Evolutionary conservation across 257 asterid species (phyloP), one percentile per base, ranked within the genome.

Genomic region (Jaltomata sinuosa): DNA sequence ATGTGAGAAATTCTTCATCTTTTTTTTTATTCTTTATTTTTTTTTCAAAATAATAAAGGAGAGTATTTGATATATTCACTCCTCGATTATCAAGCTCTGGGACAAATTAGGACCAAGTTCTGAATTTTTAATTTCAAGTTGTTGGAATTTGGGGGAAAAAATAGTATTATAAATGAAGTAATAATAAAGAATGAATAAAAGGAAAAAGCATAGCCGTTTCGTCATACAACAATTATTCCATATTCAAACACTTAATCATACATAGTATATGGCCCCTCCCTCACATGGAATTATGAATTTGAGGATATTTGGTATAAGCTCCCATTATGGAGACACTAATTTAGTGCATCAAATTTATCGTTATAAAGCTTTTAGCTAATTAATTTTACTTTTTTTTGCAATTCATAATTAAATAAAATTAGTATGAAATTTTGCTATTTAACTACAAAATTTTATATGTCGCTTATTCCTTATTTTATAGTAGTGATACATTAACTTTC

Each of bases 281-380:
- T 29, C 84, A 81, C 77, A 61, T 59, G 84, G 31, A 36, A 64
- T 59, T 81, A 47, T 38, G 59, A 59, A 81, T 81, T 59, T 81
- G 59, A 76, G 80, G 80, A 45, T 80, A 80, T 36, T 22, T 42
- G 59, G 72, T 34, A 80, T 27, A 32, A 59, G 68, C 40, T 80
- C 74, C 84, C 65, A 55, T 80, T 80, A 80, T 61, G 71, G 83
- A 55, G 54, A 80, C 83, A 80, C 50, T n/a, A 80, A 57, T 55
- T 80, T 22, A 59, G 57, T 21, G 55, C 27, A 57, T 19, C 52
- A 18, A 59, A 38, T 38, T n/a, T n/a, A n/a, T n/a, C n/a, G n/a
- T n/a, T n/a, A n/a, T n/a, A n/a, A n/a, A n/a, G n/a, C n/a, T n/a
- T n/a, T n/a, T n/a, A n/a, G n/a, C n/a, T n/a, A n/a, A n/a, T n/a